Conservation (phyloP, 2,329 filamentous ascomycete species). For the Onygena corvina region DNA sequence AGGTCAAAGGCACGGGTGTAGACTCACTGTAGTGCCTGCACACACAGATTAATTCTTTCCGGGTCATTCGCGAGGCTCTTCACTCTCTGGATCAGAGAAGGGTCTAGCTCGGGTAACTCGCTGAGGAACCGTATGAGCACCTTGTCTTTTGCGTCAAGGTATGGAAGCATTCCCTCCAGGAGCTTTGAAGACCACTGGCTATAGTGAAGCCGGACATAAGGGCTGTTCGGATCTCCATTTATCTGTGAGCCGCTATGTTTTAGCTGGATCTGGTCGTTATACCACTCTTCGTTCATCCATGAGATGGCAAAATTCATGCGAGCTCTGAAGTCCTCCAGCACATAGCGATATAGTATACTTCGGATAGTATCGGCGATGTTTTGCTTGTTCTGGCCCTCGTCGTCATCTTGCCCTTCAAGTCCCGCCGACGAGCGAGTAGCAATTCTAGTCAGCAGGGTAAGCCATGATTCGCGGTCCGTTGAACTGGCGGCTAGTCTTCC, state of each 20-base stretch:
- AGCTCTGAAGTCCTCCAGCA: constrained; percentile 81
- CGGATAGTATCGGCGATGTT: constrained; percentile 54
- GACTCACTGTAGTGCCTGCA: constrained; percentile 45
- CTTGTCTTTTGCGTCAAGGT: constrained; percentile 83
- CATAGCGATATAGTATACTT: constrained; percentile 68
- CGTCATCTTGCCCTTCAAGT: constrained; percentile 42
- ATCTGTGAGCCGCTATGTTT: constrained; percentile 34
- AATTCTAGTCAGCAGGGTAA: constrained; percentile 72
- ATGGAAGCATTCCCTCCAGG: constrained; percentile 80
- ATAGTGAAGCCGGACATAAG: constrained; percentile 48
- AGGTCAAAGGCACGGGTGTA: background rate
- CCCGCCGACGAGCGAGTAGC: constrained; percentile 67
- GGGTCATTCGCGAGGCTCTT: constrained; percentile 51
- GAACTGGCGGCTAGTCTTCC: constrained; percentile 72
- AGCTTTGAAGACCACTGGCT: constrained; percentile 66
- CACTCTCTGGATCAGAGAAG: constrained; percentile 59
- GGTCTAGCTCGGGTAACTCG: constrained; percentile 72
- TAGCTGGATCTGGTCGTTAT: constrained; percentile 61
- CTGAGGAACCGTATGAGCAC: constrained; percentile 81
- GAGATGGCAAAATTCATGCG: constrained; percentile 82
- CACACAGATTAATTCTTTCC: constrained; percentile 48
- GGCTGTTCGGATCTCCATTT: constrained; percentile 35
- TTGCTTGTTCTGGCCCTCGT: constrained; percentile 21
- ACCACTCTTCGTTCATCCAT: constrained; percentile 98
- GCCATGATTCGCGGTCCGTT: constrained; percentile 79